Evolutionary conservation across 129 eudicot species (phyloP).

Genomic region (Chrysanthemum makinoi): DNA sequence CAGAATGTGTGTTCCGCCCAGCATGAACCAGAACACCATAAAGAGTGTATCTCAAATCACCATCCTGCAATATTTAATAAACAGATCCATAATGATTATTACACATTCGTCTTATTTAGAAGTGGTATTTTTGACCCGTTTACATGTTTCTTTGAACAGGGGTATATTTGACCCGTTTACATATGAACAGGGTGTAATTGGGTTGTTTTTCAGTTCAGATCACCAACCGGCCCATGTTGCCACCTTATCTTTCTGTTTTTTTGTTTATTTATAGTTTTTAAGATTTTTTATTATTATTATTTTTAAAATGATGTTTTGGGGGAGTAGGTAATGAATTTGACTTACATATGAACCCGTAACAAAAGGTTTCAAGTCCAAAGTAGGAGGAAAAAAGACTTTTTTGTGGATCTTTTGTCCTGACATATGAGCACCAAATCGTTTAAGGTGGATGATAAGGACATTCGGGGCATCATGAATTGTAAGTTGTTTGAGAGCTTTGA

Average conservation of each 20-base stretch:
- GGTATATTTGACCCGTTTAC: too few relatives aligned
- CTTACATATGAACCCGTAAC: slow-evolving; percentile 9
- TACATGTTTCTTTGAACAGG: too few relatives aligned
- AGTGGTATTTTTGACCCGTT: background rate
- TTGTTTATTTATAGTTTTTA: background rate
- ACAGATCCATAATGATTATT: background rate
- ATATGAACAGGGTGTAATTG: too few relatives aligned
- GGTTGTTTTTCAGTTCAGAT: too few relatives aligned
- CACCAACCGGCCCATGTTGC: too few relatives aligned
- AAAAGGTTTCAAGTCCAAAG: slow-evolving; percentile 3
- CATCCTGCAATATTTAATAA: slow-evolving; percentile 11
- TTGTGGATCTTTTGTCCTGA: slow-evolving; percentile 65
- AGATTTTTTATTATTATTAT: background rate
- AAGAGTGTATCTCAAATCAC: slow-evolving; percentile 41
- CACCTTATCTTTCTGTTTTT: background rate
- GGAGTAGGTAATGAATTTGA: background rate
- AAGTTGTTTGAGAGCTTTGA: slow-evolving; percentile 16
- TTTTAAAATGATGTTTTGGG: too few relatives aligned
- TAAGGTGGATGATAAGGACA: slow-evolving; percentile 64
- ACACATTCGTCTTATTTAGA: background rate
- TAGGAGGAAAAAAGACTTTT: slow-evolving; percentile 4
- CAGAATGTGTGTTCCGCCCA: slow-evolving; percentile 75
- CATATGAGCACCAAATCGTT: slow-evolving; percentile 62
- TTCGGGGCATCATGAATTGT: slow-evolving; percentile 60
- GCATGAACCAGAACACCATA: slow-evolving; percentile 84